These are phyloP conservation scores for Coniferiporia weirii DNA, from an alignment of 1,284 basidiomycete species.

Conservation along the genomic window DNA sequence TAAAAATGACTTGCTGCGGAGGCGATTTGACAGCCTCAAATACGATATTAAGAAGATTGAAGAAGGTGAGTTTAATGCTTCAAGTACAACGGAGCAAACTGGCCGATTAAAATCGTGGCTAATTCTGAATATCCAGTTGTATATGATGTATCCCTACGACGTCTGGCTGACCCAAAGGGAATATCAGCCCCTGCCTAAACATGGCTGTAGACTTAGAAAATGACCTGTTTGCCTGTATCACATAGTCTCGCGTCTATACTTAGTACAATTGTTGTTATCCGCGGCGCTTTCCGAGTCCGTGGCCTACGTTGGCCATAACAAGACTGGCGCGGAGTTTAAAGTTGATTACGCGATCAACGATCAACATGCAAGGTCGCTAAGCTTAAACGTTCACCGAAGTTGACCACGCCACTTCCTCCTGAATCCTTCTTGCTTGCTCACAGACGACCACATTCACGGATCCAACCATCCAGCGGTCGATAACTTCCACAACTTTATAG, in stretches of 20 bases:
- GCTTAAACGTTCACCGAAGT: too few relatives aligned
- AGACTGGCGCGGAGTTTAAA: conserved; percentile 6
- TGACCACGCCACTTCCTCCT: neutral
- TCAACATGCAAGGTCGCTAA: neutral
- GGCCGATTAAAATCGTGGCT: conserved; percentile 1
- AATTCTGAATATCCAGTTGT: conserved; percentile 48
- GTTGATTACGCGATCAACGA: neutral
- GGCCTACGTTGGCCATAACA: neutral
- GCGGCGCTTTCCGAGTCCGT: too few relatives aligned
- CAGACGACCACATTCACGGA: too few relatives aligned
- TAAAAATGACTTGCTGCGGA: conserved; percentile 78
- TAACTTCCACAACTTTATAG: neutral
- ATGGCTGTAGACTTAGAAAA: neutral
- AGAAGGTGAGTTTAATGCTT: conserved; percentile 52
- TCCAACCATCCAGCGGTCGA: neutral
- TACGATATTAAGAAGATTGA: conserved; percentile 89
- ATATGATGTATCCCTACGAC: conserved; percentile 78
- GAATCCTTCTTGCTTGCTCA: neutral
- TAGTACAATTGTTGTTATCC: too few relatives aligned
- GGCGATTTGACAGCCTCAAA: conserved; percentile 77
- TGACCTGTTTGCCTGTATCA: neutral
- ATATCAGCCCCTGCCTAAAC: neutral
- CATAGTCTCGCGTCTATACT: neutral
- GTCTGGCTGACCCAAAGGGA: conserved; percentile 37
- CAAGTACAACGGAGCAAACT: neutral